phyloP scores from a whole-genome alignment of 768 basidiomycete genomes.

The Cystobasidium ongulense region DNA sequence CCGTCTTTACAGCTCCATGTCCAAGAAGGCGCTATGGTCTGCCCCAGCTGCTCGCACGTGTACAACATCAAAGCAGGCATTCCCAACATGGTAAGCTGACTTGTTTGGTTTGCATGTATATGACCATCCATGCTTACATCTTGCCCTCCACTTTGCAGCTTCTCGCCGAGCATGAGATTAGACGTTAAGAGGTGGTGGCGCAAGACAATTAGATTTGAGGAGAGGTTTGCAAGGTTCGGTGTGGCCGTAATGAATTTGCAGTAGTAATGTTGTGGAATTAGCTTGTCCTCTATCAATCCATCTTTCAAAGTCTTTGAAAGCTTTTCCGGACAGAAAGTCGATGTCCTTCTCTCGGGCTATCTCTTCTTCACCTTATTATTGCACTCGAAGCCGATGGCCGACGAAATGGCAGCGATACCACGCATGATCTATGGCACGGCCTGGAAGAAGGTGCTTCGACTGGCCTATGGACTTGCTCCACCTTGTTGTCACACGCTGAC shows the following conservation, averaged over 20 bases:
- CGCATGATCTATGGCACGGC: constrained; percentile 33
- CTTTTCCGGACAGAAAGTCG: no score
- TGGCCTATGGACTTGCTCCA: background rate
- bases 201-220: background rate
- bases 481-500: background rate
- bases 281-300: background rate
- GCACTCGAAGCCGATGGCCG: background rate
- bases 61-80: constrained; percentile 90
- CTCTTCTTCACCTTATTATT: constrained; percentile 40
- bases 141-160: constrained; percentile 51
- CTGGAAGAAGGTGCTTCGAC: constrained; percentile 56
- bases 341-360: constrained; percentile 42
- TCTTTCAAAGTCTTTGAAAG: background rate
- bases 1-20: constrained; percentile 66
- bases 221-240: background rate
- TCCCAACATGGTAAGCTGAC: constrained; percentile 78
- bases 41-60: constrained; percentile 79
- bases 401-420: background rate
- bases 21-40: constrained; percentile 84
- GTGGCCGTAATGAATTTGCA: background rate
- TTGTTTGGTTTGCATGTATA: background rate
- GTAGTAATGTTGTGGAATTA: background rate
- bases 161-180: constrained; percentile 75
- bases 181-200: background rate
- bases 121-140: background rate